Evolutionary conservation across 2,329 filamentous ascomycete genomes (phyloP), one percentile per base, ranked within the genome.

Genomic region (Zymoseptoria ardabiliae): DNA sequence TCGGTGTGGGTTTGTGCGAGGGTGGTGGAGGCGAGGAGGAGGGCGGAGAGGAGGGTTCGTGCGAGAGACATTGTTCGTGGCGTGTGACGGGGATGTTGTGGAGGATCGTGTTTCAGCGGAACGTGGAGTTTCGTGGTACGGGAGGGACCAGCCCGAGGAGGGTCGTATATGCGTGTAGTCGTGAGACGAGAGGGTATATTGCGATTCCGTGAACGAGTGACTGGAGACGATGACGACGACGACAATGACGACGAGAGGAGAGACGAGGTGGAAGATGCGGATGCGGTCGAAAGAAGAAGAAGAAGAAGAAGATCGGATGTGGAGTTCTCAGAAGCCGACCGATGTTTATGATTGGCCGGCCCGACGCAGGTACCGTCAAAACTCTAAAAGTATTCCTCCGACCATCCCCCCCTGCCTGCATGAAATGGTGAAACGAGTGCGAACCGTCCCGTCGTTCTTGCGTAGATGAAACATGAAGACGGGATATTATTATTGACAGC

Each of bases 1-100:
- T 79, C 72, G 5, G 89, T 91, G 58, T 75, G 84, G 23, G 91
- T 91, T 74, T 97, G 92, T 55, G 88, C 91, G 52, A 80, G 66
- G 56, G 59, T 62, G n/a, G 21, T 58, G 45, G 53, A 54, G 23
- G 60, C 56, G 21, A 71, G 57, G 28, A 67, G 66, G 59, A 66
- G 20, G 54, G 64, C 50, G 51, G 64, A 62, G 56, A 66, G 51
- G 17, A 58, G 57, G 63, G 57, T 57, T 23, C 60, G 25, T 28
- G 25, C 25, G 25, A 28, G 66, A 63, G 60, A 65, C 64, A 66
- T 66, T 58, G 61, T 55, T n/a, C 11, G 17, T 57, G 53, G 21
- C 52, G n/a, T 54, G 35, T 20, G 19, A 58, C 22, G 51, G 22
- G 22, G 41, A 25, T 19, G 1, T 8, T 19, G 54, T 22, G 54